Evolutionary conservation across 2,329 filamentous ascomycete species (phyloP).

Genomic region (Paecilomyces sp.): DNA sequence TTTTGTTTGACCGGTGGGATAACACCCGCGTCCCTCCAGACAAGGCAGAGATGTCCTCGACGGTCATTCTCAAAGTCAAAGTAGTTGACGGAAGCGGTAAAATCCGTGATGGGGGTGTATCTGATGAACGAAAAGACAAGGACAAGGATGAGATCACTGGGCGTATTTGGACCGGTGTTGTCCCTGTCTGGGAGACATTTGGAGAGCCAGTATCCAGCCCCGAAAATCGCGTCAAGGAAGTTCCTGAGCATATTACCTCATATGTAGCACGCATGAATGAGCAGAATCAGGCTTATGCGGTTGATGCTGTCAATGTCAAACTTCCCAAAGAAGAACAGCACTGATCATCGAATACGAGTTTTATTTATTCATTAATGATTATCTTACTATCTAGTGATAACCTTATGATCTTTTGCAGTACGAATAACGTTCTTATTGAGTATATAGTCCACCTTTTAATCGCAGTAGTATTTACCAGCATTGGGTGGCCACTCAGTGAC

Average conservation of each 20-base stretch:
- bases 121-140: conserved; percentile 53
- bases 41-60: conserved; percentile 66
- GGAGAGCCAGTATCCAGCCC: conserved; percentile 56
- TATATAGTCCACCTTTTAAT: background rate
- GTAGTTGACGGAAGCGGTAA: conserved; percentile 71
- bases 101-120: conserved; percentile 58
- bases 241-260: conserved; percentile 56
- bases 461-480: too few species aligned
- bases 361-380: background rate
- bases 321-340: conserved; percentile 24
- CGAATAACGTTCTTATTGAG: too few species aligned
- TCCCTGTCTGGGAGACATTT: conserved; percentile 56
- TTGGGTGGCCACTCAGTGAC: too few species aligned
- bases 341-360: conserved; percentile 5
- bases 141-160: conserved; percentile 39
- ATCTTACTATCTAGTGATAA: background rate
- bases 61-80: conserved; percentile 61
- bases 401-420: too few species aligned
- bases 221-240: conserved; percentile 50
- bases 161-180: conserved; percentile 54
- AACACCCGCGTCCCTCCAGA: conserved; percentile 64
- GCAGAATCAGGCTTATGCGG: conserved; percentile 36
- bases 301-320: conserved; percentile 18
- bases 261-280: conserved; percentile 46
- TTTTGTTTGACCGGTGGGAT: conserved; percentile 63